A percentile compares a stretch with the other conserved stretches of the same genome.
These are phyloP conservation scores for Pseudopyrenochaeta lycopersici DNA, from an alignment of 2,329 filamentous ascomycete genomes.

Conservation along the genomic window DNA sequence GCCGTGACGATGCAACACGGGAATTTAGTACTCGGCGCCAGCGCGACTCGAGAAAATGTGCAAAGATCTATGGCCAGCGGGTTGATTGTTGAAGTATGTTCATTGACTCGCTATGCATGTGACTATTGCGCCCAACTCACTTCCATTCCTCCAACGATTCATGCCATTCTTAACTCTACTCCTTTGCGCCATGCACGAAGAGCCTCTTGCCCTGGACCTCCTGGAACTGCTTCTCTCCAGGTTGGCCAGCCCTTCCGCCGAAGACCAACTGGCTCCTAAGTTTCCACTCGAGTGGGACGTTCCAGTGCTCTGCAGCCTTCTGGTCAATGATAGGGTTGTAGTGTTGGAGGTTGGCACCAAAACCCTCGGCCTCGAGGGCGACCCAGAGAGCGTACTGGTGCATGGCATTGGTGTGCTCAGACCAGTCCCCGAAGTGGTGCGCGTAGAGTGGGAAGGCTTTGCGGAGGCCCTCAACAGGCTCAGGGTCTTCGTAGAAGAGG, in stretches of 20 bases:
- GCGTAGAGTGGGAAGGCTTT: conserved; percentile 76
- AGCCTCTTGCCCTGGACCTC: conserved; percentile 70
- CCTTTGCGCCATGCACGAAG: conserved; percentile 50
- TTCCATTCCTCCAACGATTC: no score
- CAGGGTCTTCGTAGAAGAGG: conserved; percentile 86
- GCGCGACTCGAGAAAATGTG: no score
- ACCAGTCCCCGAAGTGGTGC: conserved; percentile 82
- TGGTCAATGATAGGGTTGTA: conserved; percentile 88
- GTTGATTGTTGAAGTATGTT: no score
- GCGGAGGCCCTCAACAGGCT: conserved; percentile 71
- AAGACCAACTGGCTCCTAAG: conserved; percentile 88
- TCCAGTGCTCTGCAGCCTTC: conserved; percentile 74
- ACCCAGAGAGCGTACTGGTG: conserved; percentile 84
- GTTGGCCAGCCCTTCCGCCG: conserved; percentile 65
- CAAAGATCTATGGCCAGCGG: no score
- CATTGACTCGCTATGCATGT: no score
- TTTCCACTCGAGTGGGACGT: conserved; percentile 75
- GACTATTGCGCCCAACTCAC: no score
- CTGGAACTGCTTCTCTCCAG: conserved; percentile 71
- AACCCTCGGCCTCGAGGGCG: conserved; percentile 81
- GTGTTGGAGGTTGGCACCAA: conserved; percentile 91
- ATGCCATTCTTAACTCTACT: conserved; percentile 14
- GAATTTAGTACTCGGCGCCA: no score
- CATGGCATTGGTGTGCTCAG: conserved; percentile 80
- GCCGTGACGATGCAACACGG: no score